Percentiles rank a stretch among this genome's conserved stretches.
These are phyloP conservation scores for Marasmius oreades DNA, from an alignment of 1,284 basidiomycete genomes.

Conservation along the genomic window DNA sequence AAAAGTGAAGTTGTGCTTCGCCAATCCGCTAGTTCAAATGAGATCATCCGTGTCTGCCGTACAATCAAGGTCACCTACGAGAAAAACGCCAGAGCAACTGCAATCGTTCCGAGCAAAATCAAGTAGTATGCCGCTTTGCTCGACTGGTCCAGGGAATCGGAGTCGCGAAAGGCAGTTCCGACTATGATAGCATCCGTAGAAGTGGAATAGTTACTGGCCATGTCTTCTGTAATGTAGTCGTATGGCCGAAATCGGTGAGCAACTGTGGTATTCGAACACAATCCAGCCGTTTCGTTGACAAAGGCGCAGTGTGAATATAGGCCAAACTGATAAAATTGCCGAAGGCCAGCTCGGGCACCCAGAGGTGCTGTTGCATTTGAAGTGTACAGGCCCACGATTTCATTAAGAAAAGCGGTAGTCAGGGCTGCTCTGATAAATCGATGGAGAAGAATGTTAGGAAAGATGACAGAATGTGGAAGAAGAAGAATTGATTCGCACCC, in stretches of 20 bases:
- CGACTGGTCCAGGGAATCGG: slow-evolving; percentile 56
- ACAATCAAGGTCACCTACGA: slow-evolving; percentile 35
- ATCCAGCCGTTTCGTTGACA: slow-evolving; percentile 53
- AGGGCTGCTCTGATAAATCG: slow-evolving; percentile 43
- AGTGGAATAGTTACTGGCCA: slow-evolving; percentile 56
- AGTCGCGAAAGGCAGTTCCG: slow-evolving; percentile 55
- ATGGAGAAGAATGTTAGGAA: slow-evolving; percentile 13
- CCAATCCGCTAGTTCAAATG: slow-evolving; percentile 50
- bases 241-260: slow-evolving; percentile 62
- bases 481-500: slow-evolving; percentile 42
- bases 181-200: slow-evolving; percentile 54
- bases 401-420: slow-evolving; percentile 47
- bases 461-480: not conserved
- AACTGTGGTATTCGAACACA: slow-evolving; percentile 59
- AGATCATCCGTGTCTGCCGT: slow-evolving; percentile 12
- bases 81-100: slow-evolving; percentile 59
- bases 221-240: slow-evolving; percentile 59
- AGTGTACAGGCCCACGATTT: slow-evolving; percentile 66
- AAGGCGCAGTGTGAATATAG: slow-evolving; percentile 77
- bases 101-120: slow-evolving; percentile 68
- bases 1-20: slow-evolving; percentile 64
- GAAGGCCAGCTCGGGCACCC: slow-evolving; percentile 51
- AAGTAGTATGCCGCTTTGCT: slow-evolving; percentile 73
- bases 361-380: slow-evolving; percentile 62
- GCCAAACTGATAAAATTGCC: slow-evolving; percentile 71